Evolutionary conservation across 371 early-diverging fungal genomes (phyloP).

Genomic region (Rhizopus arrhizus): DNA sequence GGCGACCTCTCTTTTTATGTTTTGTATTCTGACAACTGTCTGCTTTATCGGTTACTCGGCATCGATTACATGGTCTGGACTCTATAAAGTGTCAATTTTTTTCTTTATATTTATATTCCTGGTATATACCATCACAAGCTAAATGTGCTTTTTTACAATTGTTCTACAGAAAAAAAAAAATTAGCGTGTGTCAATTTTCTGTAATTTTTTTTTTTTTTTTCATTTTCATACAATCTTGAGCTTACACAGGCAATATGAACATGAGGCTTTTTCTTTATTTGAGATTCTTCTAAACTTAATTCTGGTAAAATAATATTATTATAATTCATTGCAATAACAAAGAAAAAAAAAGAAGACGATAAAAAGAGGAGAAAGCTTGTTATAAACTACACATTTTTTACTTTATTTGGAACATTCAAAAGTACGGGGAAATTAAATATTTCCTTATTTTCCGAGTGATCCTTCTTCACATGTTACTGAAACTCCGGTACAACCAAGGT

Average conservation of each 20-base stretch:
- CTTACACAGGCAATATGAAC: constrained; percentile 16
- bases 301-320: constrained; percentile 2
- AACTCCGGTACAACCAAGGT: too few relatives aligned
- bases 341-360: constrained; percentile 1
- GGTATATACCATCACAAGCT: constrained; percentile 28
- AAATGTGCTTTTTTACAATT: constrained; percentile 35
- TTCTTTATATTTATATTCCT: neutral
- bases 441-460: neutral
- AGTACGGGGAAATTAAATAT: neutral
- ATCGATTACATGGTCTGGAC: constrained; percentile 30
- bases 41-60: constrained; percentile 22
- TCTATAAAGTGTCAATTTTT: neutral
- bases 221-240: too few relatives aligned
- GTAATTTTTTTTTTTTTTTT: neutral
- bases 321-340: neutral
- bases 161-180: constrained; percentile 5
- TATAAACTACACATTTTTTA: too few relatives aligned
- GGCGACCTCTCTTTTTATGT: constrained; percentile 34
- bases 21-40: constrained; percentile 27
- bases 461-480: too few relatives aligned
- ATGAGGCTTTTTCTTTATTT: constrained; percentile 6
- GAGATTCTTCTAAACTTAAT: neutral
- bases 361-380: neutral
- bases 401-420: neutral
- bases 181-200: neutral